Evolutionary conservation across 2,329 filamentous ascomycete species (phyloP).

Genomic region (Pleurostoma richardsiae): DNA sequence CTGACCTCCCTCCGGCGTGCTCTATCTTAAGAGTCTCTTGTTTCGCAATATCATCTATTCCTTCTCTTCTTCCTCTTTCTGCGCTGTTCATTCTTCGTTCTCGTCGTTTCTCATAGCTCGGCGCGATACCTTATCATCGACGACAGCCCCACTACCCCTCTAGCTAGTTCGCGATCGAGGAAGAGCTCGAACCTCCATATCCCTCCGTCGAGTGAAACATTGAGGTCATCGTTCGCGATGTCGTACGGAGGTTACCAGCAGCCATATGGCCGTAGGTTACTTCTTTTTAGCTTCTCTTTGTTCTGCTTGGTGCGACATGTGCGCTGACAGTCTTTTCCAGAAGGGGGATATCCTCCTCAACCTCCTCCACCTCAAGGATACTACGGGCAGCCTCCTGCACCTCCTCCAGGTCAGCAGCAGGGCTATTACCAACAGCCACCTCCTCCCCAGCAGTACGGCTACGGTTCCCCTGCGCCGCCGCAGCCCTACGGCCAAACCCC

Average conservation of each 20-base stretch:
- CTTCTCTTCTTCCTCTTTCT: too few relatives aligned
- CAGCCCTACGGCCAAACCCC: slow-evolving; percentile 17
- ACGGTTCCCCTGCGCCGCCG: slow-evolving; percentile 15
- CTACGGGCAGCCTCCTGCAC: slow-evolving; percentile 13
- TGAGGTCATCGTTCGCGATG: background rate
- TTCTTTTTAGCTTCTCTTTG: too few relatives aligned
- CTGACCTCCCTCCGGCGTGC: too few relatives aligned
- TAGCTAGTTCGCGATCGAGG: too few relatives aligned
- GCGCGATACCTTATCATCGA: too few relatives aligned
- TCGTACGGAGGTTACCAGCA: background rate
- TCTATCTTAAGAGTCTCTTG: too few relatives aligned
- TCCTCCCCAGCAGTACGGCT: slow-evolving; percentile 16
- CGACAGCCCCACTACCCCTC: too few relatives aligned
- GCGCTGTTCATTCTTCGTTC: too few relatives aligned
- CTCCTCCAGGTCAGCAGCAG: slow-evolving; percentile 17
- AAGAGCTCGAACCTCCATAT: too few relatives aligned
- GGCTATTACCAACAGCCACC: slow-evolving; percentile 20
- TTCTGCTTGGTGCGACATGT: too few relatives aligned
- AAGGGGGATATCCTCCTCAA: slow-evolving; percentile 10
- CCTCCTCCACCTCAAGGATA: slow-evolving; percentile 22
- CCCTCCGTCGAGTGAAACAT: background rate
- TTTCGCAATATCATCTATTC: too few relatives aligned
- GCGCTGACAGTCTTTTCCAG: background rate
- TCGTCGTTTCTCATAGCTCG: too few relatives aligned
- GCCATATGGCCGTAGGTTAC: slow-evolving; percentile 1